A percentile compares a stretch with the other conserved stretches of the same genome.
Evolutionary conservation across 2,329 filamentous ascomycete genomes (phyloP).

Genomic region (Aspergillus proliferans): DNA sequence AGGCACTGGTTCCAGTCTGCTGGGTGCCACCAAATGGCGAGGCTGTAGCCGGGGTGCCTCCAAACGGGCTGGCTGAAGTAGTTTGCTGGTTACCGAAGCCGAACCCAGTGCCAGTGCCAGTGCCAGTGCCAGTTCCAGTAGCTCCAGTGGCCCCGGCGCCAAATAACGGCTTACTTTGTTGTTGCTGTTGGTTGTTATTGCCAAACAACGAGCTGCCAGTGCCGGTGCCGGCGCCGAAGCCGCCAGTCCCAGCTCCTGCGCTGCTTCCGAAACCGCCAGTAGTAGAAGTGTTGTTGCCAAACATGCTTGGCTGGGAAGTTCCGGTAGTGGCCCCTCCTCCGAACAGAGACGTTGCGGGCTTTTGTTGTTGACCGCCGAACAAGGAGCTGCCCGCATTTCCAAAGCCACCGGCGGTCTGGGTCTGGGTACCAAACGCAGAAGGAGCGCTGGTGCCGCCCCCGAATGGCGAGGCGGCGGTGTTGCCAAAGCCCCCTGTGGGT

Average conservation of each 20-base stretch:
- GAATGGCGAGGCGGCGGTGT: slow-evolving; percentile 35
- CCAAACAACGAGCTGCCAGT: slow-evolving; percentile 40
- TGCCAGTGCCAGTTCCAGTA: slow-evolving; percentile 20
- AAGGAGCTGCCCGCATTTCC: slow-evolving; percentile 33
- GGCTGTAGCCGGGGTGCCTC: slow-evolving; percentile 32
- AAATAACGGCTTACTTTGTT: slow-evolving; percentile 32
- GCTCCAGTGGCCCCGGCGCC: slow-evolving; percentile 24
- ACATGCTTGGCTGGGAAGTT: slow-evolving; percentile 33
- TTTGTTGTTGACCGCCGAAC: slow-evolving; percentile 35
- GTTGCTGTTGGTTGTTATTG: slow-evolving; percentile 28
- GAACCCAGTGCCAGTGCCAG: slow-evolving; percentile 29
- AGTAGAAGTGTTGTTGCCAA: slow-evolving; percentile 35
- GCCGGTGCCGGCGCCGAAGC: slow-evolving; percentile 23
- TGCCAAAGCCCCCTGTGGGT: slow-evolving; percentile 38
- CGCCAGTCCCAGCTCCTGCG: slow-evolving; percentile 18
- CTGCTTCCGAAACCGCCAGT: slow-evolving; percentile 24
- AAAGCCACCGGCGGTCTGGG: slow-evolving; percentile 35
- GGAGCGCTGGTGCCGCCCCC: slow-evolving; percentile 32
- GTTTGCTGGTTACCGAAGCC: slow-evolving; percentile 36
- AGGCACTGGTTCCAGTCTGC: slow-evolving; percentile 29
- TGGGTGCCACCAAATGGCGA: slow-evolving; percentile 41
- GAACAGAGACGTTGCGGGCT: slow-evolving; percentile 36
- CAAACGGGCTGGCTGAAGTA: slow-evolving; percentile 35
- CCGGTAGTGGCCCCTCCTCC: slow-evolving; percentile 23
- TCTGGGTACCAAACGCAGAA: slow-evolving; percentile 39